Percentiles rank a stretch among this genome's conserved stretches.
Conservation (phyloP, 768 basidiomycete genomes). For the Hygrocybe coccinea region DNA sequence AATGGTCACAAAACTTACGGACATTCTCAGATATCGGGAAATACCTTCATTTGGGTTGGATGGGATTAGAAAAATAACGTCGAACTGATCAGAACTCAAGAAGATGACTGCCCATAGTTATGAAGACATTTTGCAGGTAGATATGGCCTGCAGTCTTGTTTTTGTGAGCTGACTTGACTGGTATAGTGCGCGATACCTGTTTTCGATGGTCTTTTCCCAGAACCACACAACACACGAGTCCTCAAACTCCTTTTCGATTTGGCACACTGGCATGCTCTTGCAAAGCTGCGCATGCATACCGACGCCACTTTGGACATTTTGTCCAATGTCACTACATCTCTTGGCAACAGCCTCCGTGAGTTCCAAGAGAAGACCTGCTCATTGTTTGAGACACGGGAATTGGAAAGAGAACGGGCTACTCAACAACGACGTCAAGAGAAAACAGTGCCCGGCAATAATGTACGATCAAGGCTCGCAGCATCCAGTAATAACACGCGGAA, state of each 20-base stretch:
- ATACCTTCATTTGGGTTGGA: constrained; percentile 6
- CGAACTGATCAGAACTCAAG: constrained; percentile 20
- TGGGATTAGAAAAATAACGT: constrained; percentile 16
- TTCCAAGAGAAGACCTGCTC: constrained; percentile 4
- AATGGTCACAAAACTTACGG: neutral
- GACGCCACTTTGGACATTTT: constrained; percentile 1
- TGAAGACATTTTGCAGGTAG: constrained; percentile 21
- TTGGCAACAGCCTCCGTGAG: constrained; percentile 1
- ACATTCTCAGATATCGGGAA: constrained; percentile 1
- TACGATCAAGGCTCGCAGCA: neutral
- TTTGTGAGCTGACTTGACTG: too few relatives aligned
- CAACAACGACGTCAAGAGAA: too few relatives aligned
- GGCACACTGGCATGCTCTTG: constrained; percentile 2
- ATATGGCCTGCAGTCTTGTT: neutral
- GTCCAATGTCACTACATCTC: neutral
- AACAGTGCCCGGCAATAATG: neutral
- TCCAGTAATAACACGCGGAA: neutral
- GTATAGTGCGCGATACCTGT: constrained; percentile 5
- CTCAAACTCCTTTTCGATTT: constrained; percentile 1
- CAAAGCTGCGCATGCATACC: constrained; percentile 5
- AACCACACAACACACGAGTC: constrained; percentile 1
- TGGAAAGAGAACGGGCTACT: too few relatives aligned
- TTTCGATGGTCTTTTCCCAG: constrained; percentile 5
- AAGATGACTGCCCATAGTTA: constrained; percentile 21
- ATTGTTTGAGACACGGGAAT: neutral